Percentiles rank a stretch among this genome's conserved stretches.
These are phyloP conservation scores for Nasturtium officinale DNA, from an alignment of 345 rosid genomes.

Conservation along the genomic window DNA sequence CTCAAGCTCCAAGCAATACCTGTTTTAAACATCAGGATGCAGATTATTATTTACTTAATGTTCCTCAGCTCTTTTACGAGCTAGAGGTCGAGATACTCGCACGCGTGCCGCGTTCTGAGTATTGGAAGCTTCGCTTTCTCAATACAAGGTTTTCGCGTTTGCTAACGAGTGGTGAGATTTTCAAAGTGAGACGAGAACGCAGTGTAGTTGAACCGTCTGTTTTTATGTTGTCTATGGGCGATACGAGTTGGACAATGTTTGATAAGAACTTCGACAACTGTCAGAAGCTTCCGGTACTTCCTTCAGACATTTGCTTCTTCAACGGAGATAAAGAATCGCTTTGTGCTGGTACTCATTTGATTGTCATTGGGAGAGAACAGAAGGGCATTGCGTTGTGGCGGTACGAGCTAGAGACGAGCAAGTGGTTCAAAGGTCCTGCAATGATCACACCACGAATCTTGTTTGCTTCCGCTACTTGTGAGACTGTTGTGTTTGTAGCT, in stretches of 20 bases:
- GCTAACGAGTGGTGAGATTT: conserved; percentile 69
- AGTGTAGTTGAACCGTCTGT: conserved; percentile 69
- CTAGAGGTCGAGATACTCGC: conserved; percentile 74
- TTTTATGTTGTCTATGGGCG: conserved; percentile 72
- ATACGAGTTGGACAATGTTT: conserved; percentile 71
- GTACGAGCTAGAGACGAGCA: conserved; percentile 64
- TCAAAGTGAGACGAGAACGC: conserved; percentile 62
- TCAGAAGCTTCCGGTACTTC: conserved; percentile 64
- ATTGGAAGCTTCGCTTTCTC: conserved; percentile 63
- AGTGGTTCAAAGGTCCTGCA: conserved; percentile 74
- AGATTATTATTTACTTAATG: conserved; percentile 59
- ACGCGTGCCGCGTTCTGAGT: conserved; percentile 68
- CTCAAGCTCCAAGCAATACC: not conserved
- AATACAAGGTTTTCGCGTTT: conserved; percentile 58
- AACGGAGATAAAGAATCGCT: conserved; percentile 75
- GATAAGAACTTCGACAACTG: conserved; percentile 53
- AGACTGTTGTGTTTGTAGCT: conserved; percentile 65
- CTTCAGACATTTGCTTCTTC: conserved; percentile 65
- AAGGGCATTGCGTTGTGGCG: conserved; percentile 68
- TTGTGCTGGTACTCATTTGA: conserved; percentile 78
- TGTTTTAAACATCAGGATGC: conserved; percentile 79
- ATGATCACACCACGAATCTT: conserved; percentile 75
- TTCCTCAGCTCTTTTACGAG: conserved; percentile 68
- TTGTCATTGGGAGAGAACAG: conserved; percentile 70
- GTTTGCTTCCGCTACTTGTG: conserved; percentile 78